A percentile compares a stretch with the other conserved stretches of the same genome.
These are phyloP conservation scores for Eucalyptus shirleyi DNA, from an alignment of 345 rosid genomes.

Conservation along the genomic window DNA sequence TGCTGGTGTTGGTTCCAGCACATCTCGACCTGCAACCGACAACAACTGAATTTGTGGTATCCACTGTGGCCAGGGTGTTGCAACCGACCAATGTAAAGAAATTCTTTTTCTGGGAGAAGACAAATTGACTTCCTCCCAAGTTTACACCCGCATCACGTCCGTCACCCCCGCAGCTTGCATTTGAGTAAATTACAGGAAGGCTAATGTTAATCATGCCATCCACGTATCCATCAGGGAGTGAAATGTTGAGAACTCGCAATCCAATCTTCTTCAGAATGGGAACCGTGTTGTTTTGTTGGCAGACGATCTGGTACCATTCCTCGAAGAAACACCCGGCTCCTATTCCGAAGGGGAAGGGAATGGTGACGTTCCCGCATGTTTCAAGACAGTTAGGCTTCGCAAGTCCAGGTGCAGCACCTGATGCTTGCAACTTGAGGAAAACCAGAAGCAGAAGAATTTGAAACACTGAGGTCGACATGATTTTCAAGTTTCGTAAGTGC, in stretches of 20 bases:
- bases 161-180: not conserved
- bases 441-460: too few species aligned
- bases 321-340: not conserved
- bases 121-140: not conserved
- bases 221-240: rapidly evolving
- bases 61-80: not conserved
- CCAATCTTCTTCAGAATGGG: not conserved
- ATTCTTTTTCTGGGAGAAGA: not conserved
- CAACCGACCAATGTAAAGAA: not conserved
- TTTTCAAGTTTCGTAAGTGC: too few species aligned
- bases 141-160: not conserved
- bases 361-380: not conserved
- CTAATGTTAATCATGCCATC: not conserved
- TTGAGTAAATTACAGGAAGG: not conserved
- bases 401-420: too few species aligned
- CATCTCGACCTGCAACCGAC: not conserved
- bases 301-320: not conserved
- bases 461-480: too few species aligned
- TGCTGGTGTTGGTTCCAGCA: not conserved
- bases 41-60: not conserved
- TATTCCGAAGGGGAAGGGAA: not conserved
- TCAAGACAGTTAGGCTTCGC: not conserved
- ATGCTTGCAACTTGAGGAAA: too few species aligned
- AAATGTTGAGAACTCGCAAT: not conserved
- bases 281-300: not conserved